phyloP scores from a whole-genome alignment of 225 moss, liverwort and hornwort species.

The Climacium dendroides region DNA sequence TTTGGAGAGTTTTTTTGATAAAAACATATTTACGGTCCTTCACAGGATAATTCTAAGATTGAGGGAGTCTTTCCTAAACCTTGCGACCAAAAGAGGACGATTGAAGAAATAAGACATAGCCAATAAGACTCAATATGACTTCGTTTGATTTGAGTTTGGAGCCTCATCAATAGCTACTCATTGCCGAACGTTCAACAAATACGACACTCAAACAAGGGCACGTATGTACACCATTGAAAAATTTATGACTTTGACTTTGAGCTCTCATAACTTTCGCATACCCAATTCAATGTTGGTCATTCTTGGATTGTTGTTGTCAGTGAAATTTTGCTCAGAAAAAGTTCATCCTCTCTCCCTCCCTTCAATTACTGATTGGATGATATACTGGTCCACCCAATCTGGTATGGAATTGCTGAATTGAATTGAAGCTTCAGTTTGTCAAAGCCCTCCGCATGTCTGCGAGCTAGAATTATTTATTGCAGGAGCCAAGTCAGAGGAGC shows the following conservation, averaged over 20 bases:
- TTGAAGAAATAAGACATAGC: neutral
- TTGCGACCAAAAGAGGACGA: neutral
- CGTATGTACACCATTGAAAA: no score
- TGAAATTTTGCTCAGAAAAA: neutral
- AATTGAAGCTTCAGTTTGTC: neutral
- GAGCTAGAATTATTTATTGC: neutral
- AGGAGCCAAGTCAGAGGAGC: neutral
- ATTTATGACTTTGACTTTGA: neutral
- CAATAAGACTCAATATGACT: no score
- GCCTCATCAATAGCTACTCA: neutral
- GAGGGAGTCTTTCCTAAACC: neutral
- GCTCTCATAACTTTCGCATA: neutral
- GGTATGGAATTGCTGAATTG: neutral
- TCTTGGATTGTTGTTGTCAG: neutral
- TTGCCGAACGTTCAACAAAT: neutral
- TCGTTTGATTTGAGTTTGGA: neutral
- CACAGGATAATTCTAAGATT: neutral
- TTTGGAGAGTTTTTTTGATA: no score
- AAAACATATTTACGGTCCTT: no score
- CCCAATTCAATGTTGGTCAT: neutral
- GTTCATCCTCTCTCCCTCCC: neutral
- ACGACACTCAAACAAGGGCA: no score
- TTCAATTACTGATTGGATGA: neutral
- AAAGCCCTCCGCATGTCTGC: neutral
- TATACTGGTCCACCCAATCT: neutral